Evolutionary conservation across 192 early-diverging fungal species (phyloP).

Genomic region (Paraglomus occultum): DNA sequence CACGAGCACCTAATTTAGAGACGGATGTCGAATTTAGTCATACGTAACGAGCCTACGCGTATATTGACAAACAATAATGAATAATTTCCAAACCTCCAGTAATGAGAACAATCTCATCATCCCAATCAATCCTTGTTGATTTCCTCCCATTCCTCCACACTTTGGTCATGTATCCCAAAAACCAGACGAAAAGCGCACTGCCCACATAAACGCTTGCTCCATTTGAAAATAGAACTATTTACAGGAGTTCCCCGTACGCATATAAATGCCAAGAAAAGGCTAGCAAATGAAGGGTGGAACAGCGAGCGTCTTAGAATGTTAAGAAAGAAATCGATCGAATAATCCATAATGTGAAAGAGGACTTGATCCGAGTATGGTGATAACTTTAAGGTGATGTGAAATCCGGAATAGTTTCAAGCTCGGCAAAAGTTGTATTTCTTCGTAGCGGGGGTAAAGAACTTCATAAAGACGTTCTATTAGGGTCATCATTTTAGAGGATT

Average conservation of each 20-base stretch:
- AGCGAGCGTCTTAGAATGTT: slow-evolving; percentile 9
- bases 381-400: no score
- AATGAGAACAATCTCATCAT: slow-evolving; percentile 59
- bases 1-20: slow-evolving; percentile 49
- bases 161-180: slow-evolving; percentile 7
- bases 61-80: not conserved
- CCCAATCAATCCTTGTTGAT: slow-evolving; percentile 45
- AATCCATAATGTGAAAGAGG: not conserved
- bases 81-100: slow-evolving; percentile 50
- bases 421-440: no score
- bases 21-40: not conserved
- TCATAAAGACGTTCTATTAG: no score
- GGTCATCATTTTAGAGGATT: no score
- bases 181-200: slow-evolving; percentile 11
- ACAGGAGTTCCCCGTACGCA: not conserved
- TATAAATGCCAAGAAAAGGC: slow-evolving; percentile 7
- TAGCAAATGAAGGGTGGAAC: slow-evolving; percentile 21
- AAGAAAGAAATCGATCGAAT: slow-evolving; percentile 29
- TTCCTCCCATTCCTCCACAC: slow-evolving; percentile 23
- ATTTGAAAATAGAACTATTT: not conserved
- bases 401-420: no score
- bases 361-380: no score
- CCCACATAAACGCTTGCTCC: not conserved
- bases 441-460: no score
- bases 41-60: not conserved